Evolutionary conservation across 2,329 filamentous ascomycete species (phyloP), one percentile per base, ranked within the genome.

Genomic region (Tympanopsis confertula): DNA sequence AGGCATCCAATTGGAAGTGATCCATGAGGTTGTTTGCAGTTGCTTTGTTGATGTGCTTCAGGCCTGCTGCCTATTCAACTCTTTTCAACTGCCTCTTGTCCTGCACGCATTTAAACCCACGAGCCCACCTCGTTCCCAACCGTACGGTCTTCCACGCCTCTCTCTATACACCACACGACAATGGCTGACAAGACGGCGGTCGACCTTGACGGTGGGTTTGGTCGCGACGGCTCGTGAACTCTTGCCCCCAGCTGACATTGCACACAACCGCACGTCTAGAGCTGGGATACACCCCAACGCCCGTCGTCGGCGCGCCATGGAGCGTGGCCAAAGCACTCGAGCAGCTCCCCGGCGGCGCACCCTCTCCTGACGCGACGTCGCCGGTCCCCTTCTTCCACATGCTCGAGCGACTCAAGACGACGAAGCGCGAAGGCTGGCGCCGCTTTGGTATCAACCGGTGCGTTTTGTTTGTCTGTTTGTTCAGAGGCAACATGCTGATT

Each of bases 321-420:
- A 60, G 63, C 0, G 70, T 75, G 4, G 63, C 71, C 38, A 70
- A 72, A 46, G 85, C 84, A 20, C 67, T 91, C 19, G 66, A 71
- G 10, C 71, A 72, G 3, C 69, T 93, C 35, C 65, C 15, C 17
- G 30, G 7, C 15, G 12, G 7, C 30, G 7, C 30, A 12, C 12
- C 30, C 30, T 17, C 30, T 12, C 42, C 71, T 69, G n/a, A 74
- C 39, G 71, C 82, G 5, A 58, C 66, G 42, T 91, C 87, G 1
- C 88, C 89, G 1, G 56, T 96, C 10, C 76, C 87, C 22, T 96
- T 95, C 67, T 94, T 98, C 61, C 91, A 98, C 65, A 70, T 95
- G 42, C 75, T 98, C 44, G 85, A 94, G 60, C 82, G 85, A 36
- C 74, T 98, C 40, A 98, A 98, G 73, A 95, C 88, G 5, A 94